Evolutionary conservation across 805 yeast species (phyloP), one percentile per base, ranked within the genome.

Genomic region (Pichia nanzhaoensis): DNA sequence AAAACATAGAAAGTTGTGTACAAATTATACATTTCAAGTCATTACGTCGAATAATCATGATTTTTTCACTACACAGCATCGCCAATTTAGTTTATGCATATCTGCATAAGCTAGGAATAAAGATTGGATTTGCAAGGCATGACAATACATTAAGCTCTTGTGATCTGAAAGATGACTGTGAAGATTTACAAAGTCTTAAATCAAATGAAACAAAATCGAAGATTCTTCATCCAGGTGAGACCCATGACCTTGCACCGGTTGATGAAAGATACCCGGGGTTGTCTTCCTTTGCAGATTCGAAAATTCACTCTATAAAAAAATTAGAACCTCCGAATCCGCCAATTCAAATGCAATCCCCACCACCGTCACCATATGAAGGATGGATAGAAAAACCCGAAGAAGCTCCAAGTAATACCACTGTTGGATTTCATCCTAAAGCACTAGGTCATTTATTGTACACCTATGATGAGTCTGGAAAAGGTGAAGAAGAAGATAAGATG

Each of bases 321-420:
- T 45, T 58, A 18, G 48, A 47, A 18, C 57, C 58, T 3, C 67
- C 67, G 1, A 55, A 53, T 24, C 52, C 59, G 7, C 53, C 50
- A n/a, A 48, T 63, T 1, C 64, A 63, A 39, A 49, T 63, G 38
- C 64, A 60, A 48, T 63, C 68, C 0, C 68, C 68, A 6, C 68
- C 68, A 7, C 58, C 66, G 1, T 63, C 68, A 1, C 68, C 68
- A 3, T 63, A 63, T 41, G 48, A 61, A 21, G 66, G 65, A 2
- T 63, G 56, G 49, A 51, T 54, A 14, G 55, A 55, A 33, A 49
- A 48, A 43, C 62, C 61, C 1, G 67, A 63, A 42, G 67, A 63
- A 3, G 56, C 65, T 5, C 67, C 67, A 10, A 63, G 60, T 40
- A 54, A 50, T 33, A 46, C 54, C 24, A 55, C 60, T 4, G 51